A percentile compares a stretch with the other conserved stretches of the same genome.
Evolutionary conservation across 2,329 filamentous ascomycete genomes (phyloP).

Genomic region (Mariannaea sp.): DNA sequence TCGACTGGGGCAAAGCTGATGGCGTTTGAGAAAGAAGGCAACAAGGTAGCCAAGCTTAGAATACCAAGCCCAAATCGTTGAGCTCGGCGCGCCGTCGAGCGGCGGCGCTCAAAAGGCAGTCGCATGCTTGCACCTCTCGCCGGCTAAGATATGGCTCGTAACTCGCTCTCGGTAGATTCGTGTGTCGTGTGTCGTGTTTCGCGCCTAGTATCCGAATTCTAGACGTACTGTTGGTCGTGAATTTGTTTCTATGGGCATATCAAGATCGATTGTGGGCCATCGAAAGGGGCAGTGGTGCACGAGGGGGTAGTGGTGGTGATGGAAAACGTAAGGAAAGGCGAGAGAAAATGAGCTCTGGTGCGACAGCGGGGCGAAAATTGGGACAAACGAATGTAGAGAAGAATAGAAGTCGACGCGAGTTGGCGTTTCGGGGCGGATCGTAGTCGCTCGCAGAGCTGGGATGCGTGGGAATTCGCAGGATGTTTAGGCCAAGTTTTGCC

Average conservation of each 20-base stretch:
- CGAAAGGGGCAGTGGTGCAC: constrained; percentile 31
- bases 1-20: constrained; percentile 66
- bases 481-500: constrained; percentile 29
- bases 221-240: constrained; percentile 22
- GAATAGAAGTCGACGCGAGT: neutral
- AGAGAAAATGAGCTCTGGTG: neutral
- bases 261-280: constrained; percentile 37
- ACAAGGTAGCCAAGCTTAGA: constrained; percentile 48
- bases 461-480: constrained; percentile 24
- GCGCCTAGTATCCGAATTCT: constrained; percentile 17
- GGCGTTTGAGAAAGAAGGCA: constrained; percentile 51
- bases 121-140: constrained; percentile 50
- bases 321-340: constrained; percentile 13
- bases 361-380: neutral
- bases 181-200: constrained; percentile 9
- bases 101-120: constrained; percentile 51
- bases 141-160: constrained; percentile 20
- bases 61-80: constrained; percentile 40
- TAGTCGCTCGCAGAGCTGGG: constrained; percentile 18
- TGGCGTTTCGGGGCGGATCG: constrained; percentile 13
- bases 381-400: constrained; percentile 6
- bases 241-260: constrained; percentile 36
- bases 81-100: constrained; percentile 45
- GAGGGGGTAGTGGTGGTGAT: constrained; percentile 22
- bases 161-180: constrained; percentile 8